Evolutionary conservation across 495 filamentous ascomycete genomes (phyloP).

Genomic region (Penicillium arizonense): DNA sequence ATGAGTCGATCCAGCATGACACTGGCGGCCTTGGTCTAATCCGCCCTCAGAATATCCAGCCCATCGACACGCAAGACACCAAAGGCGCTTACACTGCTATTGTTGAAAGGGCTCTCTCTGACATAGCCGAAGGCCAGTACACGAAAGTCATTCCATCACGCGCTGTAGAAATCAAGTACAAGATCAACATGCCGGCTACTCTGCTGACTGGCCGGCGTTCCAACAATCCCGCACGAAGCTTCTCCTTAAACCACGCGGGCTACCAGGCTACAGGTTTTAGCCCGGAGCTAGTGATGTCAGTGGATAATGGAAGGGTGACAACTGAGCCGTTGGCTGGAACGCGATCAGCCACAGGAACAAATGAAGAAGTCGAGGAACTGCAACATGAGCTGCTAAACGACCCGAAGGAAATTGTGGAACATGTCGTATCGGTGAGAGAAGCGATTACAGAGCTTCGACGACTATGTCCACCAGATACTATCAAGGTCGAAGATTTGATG

Average conservation of each 20-base stretch:
- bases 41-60: background rate
- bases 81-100: constrained; percentile 1
- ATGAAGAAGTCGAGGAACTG: constrained; percentile 2
- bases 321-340: constrained; percentile 20
- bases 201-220: constrained; percentile 9
- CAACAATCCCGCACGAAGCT: constrained; percentile 13
- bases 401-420: constrained; percentile 18
- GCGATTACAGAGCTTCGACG: constrained; percentile 11
- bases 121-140: constrained; percentile 10
- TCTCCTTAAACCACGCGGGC: constrained; percentile 12
- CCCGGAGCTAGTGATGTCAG: constrained; percentile 19
- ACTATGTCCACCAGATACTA: constrained; percentile 5
- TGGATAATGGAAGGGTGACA: constrained; percentile 6
- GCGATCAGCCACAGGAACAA: constrained; percentile 3
- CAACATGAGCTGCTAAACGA: constrained; percentile 10
- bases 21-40: background rate
- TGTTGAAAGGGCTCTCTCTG: constrained; percentile 8
- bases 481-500: constrained; percentile 18
- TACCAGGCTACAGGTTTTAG: constrained; percentile 17
- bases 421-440: constrained; percentile 17
- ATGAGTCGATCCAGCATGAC: background rate
- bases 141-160: constrained; percentile 15
- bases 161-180: constrained; percentile 1
- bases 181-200: constrained; percentile 16
- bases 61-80: constrained; percentile 5